phyloP scores from a whole-genome alignment of 257 asterid genomes.

The Echites panduratus region DNA sequence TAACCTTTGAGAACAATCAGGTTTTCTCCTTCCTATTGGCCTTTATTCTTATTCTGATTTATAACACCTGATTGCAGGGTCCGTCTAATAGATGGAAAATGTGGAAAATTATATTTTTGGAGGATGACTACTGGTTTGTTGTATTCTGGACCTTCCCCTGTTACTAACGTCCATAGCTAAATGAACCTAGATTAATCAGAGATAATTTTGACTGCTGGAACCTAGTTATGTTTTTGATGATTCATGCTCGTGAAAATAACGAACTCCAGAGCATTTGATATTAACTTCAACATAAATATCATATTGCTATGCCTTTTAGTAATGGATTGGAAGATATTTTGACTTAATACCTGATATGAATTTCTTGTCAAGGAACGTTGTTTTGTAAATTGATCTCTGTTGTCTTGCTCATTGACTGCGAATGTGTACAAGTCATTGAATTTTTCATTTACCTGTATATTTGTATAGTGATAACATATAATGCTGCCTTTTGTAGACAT shows the following conservation, averaged over 20 bases:
- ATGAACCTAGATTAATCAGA: background rate
- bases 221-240: background rate
- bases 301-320: background rate
- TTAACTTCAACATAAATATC: background rate
- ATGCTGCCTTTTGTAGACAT: conserved; percentile 45
- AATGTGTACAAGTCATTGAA: background rate
- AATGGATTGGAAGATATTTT: background rate
- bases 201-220: background rate
- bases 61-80: background rate
- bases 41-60: background rate
- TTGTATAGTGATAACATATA: background rate
- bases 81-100: background rate
- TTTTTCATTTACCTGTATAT: background rate
- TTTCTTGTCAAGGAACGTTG: background rate
- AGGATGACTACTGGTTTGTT: background rate
- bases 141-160: background rate
- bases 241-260: background rate
- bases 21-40: background rate
- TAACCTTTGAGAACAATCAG: background rate
- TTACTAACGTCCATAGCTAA: background rate
- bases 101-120: background rate
- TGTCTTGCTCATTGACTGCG: background rate
- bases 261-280: background rate
- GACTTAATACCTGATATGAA: background rate
- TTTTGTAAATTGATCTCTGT: background rate